Evolutionary conservation across 371 early-diverging fungal genomes (phyloP).

Genomic region (Mortierella sp.): DNA sequence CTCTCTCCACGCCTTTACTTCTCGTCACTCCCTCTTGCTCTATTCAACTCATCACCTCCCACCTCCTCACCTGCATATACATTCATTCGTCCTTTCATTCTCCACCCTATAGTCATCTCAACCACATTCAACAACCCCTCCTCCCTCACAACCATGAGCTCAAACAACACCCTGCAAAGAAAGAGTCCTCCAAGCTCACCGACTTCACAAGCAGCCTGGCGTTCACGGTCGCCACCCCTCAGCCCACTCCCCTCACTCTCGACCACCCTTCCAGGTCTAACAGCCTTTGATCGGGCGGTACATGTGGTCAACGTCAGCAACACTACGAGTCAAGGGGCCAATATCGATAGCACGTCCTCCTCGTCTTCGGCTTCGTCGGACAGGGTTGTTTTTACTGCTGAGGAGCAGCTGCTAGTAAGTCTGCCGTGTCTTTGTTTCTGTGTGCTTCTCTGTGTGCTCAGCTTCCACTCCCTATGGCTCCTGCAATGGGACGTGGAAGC

Average conservation of each 20-base stretch:
- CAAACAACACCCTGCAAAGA: neutral
- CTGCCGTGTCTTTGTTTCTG: neutral
- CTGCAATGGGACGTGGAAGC: neutral
- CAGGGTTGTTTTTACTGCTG: conserved; percentile 33
- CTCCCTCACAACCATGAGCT: neutral
- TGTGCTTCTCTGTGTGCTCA: neutral
- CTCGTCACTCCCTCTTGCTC: neutral
- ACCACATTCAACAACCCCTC: neutral
- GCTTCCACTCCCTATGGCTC: too few species aligned
- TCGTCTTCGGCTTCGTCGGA: conserved; percentile 13
- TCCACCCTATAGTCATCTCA: neutral
- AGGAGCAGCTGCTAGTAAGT: conserved; percentile 46
- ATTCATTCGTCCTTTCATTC: neutral
- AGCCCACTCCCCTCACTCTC: conserved; percentile 38
- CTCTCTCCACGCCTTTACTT: neutral
- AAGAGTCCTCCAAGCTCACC: conserved; percentile 21
- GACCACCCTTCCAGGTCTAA: conserved; percentile 35
- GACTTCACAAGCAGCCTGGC: conserved; percentile 31
- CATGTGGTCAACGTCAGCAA: conserved; percentile 52
- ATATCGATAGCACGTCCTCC: neutral
- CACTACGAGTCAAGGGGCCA: conserved; percentile 18
- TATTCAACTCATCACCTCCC: neutral
- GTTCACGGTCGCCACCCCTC: conserved; percentile 44
- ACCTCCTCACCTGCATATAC: conserved; percentile 1
- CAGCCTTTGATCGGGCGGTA: conserved; percentile 47